A percentile compares a stretch with the other conserved stretches of the same genome.
Conservation (phyloP, 257 asterid species). For the Prunella vulgaris region DNA sequence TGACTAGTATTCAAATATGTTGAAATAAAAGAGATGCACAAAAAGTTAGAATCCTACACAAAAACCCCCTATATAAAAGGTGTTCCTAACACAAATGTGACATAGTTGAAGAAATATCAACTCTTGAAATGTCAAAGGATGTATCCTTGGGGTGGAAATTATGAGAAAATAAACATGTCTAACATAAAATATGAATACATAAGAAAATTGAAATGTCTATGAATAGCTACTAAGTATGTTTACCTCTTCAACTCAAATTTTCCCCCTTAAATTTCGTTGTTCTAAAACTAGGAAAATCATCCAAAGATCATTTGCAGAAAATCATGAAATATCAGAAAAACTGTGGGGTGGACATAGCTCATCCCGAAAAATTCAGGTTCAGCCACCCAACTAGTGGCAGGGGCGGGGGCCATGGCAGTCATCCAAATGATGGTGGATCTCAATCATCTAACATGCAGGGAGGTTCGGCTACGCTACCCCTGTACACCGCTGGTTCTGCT, state of each 20-base stretch:
- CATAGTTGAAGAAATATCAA: no score
- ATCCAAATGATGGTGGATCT: neutral
- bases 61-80: no score
- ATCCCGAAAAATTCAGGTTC: neutral
- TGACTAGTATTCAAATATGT: no score
- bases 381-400: conserved; percentile 1
- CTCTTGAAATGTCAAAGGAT: no score
- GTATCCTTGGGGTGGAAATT: neutral
- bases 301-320: conserved; percentile 5
- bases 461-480: neutral
- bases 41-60: no score
- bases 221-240: neutral
- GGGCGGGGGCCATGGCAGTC: neutral
- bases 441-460: neutral
- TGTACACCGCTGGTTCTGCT: neutral
- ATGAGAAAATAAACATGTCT: no score
- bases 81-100: no score
- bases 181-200: neutral
- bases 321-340: neutral
- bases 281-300: neutral
- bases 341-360: neutral
- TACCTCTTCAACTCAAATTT: neutral
- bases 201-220: neutral
- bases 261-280: neutral
- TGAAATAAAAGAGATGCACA: no score